Evolutionary conservation across 805 yeast genomes (phyloP).

Genomic region (Monosporozyma aerobia): DNA sequence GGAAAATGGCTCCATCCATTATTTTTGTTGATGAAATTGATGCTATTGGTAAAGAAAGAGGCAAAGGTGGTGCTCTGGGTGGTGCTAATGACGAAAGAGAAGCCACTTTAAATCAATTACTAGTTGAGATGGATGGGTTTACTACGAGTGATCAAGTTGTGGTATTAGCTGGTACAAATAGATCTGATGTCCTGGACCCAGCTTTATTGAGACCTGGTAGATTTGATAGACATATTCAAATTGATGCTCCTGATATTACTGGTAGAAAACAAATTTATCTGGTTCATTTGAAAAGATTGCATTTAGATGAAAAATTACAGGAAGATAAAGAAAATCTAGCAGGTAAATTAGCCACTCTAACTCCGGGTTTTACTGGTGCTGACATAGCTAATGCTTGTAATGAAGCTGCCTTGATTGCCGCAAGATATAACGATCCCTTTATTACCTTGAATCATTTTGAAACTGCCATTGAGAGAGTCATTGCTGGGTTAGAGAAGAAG

Average conservation of each 20-base stretch:
- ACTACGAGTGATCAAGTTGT: slow-evolving; percentile 83
- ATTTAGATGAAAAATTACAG: slow-evolving; percentile 15
- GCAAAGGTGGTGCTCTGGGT: slow-evolving; percentile 60
- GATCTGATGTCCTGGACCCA: slow-evolving; percentile 83
- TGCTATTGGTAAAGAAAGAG: slow-evolving; percentile 85
- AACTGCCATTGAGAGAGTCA: slow-evolving; percentile 86
- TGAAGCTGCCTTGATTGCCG: slow-evolving; percentile 91
- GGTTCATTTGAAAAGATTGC: slow-evolving; percentile 56
- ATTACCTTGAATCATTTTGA: slow-evolving; percentile 74
- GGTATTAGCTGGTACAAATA: slow-evolving; percentile 89
- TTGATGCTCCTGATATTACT: slow-evolving; percentile 80
- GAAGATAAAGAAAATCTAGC: slow-evolving; percentile 50
- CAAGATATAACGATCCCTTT: slow-evolving; percentile 55
- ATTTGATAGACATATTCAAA: slow-evolving; percentile 80
- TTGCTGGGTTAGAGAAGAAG: slow-evolving; percentile 88
- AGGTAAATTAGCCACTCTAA: slow-evolving; percentile 80
- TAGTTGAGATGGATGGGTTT: slow-evolving; percentile 96
- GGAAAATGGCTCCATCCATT: slow-evolving; percentile 84
- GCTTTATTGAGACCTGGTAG: slow-evolving; percentile 92
- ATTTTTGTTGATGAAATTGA: slow-evolving; percentile 92
- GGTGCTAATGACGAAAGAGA: slow-evolving; percentile 92
- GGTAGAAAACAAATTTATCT: slow-evolving; percentile 82
- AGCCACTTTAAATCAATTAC: slow-evolving; percentile 80
- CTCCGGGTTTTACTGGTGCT: slow-evolving; percentile 95
- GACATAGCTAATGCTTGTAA: slow-evolving; percentile 92